Evolutionary conservation across 371 early-diverging fungal species (phyloP), one percentile per base, ranked within the genome.

Genomic region (Mucor piriformis): DNA sequence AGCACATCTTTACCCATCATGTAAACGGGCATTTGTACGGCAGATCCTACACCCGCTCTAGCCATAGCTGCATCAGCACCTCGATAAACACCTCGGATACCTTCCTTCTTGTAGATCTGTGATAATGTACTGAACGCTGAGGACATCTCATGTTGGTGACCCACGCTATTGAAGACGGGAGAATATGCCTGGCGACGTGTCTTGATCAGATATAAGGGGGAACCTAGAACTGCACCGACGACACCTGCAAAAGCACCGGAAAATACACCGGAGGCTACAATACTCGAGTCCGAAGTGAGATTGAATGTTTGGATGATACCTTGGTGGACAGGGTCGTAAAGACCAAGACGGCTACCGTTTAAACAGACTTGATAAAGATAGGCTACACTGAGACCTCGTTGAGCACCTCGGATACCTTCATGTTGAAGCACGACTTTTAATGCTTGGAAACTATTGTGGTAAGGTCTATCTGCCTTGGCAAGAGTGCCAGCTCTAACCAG

Each of bases 171-270:
- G 13, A 85, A 84, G 2, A 87, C 78, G 24, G 80, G 85, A 3
- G 95, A 90, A 62, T 87, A 91, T 2, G 95, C 88, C 71, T 97
- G 98, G 85, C 95, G 82, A 29, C 97, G 85, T n/a, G 97, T 97
- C 70, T 98, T 98, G 70, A 97, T 86, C 50, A 98, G 71, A 64
- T 90, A 96, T 20, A 98, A 67, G 3, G 98, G 98, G 12, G 92
- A 91, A 3, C 93, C 95, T 12, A 95, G 62, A 3, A 83, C 76
- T 2, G 96, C 95, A 0, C 95, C 97, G 15, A 89, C 75, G 4
- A 93, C 72, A 24, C 95, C 95, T 33, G 89, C 79, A 25, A 84
- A 59, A 4, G 88, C 81, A 13, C 89, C 87, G 3, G 83, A 67
- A 51, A 77, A 69, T 4, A 76, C 86, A 54, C 95, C 92, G 0